Conservation (phyloP, 495 filamentous ascomycete genomes). For the Hapsidospora chrysogenum region DNA sequence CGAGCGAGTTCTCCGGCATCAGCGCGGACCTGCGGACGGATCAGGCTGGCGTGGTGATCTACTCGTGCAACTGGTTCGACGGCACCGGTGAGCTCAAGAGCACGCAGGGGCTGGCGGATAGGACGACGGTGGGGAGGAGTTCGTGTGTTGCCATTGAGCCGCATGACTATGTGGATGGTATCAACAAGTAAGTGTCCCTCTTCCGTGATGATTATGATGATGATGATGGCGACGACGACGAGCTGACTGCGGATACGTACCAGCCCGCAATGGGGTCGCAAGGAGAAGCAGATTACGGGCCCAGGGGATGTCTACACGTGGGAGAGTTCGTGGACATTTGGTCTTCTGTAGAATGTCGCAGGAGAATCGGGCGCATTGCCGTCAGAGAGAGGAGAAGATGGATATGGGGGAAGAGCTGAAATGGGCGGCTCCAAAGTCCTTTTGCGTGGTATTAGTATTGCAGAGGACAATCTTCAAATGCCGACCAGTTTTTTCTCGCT, state of each 20-base stretch:
- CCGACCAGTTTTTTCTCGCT: no score
- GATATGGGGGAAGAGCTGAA: no score
- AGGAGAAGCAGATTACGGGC: conserved; percentile 37
- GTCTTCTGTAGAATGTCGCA: no score
- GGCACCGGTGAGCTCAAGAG: conserved; percentile 39
- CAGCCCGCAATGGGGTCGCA: conserved; percentile 52
- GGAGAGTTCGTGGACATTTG: conserved; percentile 33
- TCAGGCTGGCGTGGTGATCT: conserved; percentile 55
- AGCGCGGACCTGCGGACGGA: conserved; percentile 53
- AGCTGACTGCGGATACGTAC: no score
- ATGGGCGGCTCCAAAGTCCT: no score
- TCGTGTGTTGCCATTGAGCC: conserved; percentile 45
- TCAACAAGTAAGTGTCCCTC: conserved; percentile 41
- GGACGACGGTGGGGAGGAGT: conserved; percentile 29
- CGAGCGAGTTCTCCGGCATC: conserved; percentile 46
- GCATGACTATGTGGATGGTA: conserved; percentile 61
- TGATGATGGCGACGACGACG: no score
- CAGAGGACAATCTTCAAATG: no score
- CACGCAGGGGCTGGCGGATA: conserved; percentile 38
- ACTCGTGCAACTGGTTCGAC: conserved; percentile 55
- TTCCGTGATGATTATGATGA: not conserved
- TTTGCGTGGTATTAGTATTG: no score
- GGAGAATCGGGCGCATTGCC: no score
- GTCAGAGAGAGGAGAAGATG: no score
- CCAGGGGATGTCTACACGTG: conserved; percentile 31